Base-by-base conservation (phyloP, 306 rosid species). In the Mucuna pruriens region DNA sequence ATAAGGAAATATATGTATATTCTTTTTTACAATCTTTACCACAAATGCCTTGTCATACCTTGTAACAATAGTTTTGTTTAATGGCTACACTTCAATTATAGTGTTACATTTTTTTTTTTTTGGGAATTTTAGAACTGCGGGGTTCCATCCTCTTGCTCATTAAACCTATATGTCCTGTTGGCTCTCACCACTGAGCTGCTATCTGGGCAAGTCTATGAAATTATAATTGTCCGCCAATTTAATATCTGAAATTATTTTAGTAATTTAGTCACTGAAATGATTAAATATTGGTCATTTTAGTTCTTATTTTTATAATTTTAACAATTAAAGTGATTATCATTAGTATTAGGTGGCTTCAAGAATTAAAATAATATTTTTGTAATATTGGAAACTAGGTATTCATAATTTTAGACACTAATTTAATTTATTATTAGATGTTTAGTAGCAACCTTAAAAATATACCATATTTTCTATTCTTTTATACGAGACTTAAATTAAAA, bases 1-100 rank as follows among this genome's bases (percentile, higher is more conserved):
- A 84, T n/a, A 78, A 63, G 73, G 52, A 38, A 83, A 79, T 49
- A 57, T 83, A 63, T 83, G 87, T 88, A 83, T 85, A 78, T 88
- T 85, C 88, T 63, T 77, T 74, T 83, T 90, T 77, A 79, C 82
- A 83, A 80, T 75, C 33, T 75, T 75, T 64, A 75, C 78, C 42
- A 19, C 74, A 75, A 82, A 65, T 58, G 38, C 11, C 20, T 80
- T 77, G 76, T 77, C 83, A 75, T 62, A 23, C 68, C 42, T 16
- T 81, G 84, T 87, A 87, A 52, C 49, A 81, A 33, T 77, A 84
- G 65, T 25, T 49, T 55, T 81, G 75, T 86, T 75, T 34, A 12
- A 79, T 71, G 70, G 62, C 74, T 44, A 44, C 36, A 75, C 36
- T 70, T 46, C 62, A 40, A 25, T 48, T 64, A 54, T 71, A 64